A percentile compares a stretch with the other conserved stretches of the same genome.
Evolutionary conservation across 345 rosid genomes (phyloP).

Genomic region (Geranium brycei): DNA sequence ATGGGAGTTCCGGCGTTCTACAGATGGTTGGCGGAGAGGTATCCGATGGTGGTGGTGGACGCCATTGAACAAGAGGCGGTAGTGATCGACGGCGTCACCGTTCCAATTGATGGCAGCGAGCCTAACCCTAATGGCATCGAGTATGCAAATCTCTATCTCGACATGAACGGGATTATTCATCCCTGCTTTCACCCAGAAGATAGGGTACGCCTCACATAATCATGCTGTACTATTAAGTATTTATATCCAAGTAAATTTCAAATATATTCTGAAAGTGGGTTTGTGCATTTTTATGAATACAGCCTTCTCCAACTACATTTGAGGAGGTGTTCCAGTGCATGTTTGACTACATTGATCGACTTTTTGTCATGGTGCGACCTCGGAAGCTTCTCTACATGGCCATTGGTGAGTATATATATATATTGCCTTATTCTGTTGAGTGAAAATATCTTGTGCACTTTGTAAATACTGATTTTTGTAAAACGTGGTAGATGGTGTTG

Average conservation of each 20-base stretch:
- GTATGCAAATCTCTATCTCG: conserved; percentile 87
- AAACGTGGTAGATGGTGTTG: conserved; percentile 66
- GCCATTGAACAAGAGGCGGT: conserved; percentile 77
- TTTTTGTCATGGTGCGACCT: conserved; percentile 90
- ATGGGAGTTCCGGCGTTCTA: conserved; percentile 99
- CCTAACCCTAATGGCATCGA: conserved; percentile 70
- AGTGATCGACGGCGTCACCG: conserved; percentile 41
- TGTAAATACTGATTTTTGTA: background rate
- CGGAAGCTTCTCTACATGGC: conserved; percentile 79
- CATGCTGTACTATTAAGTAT: background rate
- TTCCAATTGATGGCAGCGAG: conserved; percentile 73
- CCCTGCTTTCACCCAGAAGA: conserved; percentile 98
- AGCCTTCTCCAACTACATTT: conserved; percentile 68
- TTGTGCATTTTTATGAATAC: conserved; percentile 17
- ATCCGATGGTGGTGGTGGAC: conserved; percentile 60
- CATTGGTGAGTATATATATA: conserved; percentile 34
- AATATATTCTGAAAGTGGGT: background rate
- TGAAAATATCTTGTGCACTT: background rate
- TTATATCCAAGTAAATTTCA: background rate
- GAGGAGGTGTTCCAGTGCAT: conserved; percentile 66
- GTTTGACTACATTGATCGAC: conserved; percentile 83
- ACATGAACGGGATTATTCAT: conserved; percentile 96
- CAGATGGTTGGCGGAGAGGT: conserved; percentile 84
- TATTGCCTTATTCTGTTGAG: background rate
- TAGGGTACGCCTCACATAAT: conserved; percentile 28